A percentile compares a stretch with the other conserved stretches of the same genome.
These are phyloP conservation scores for Pyricularia sp. DNA, from an alignment of 2,329 filamentous ascomycete genomes.

Conservation along the genomic window DNA sequence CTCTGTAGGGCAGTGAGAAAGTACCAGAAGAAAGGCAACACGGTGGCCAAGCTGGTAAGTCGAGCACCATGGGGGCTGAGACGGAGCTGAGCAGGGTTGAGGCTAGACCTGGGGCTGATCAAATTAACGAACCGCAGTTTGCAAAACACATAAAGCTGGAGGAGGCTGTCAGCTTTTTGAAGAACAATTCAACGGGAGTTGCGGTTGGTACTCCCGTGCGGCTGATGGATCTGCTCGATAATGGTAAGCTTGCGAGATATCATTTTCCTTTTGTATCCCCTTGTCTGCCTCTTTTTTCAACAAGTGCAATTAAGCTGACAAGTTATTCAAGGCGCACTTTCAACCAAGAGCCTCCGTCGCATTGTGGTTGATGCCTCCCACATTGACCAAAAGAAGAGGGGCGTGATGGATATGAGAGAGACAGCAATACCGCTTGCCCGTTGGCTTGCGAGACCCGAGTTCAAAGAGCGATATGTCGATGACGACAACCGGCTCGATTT, in stretches of 20 bases:
- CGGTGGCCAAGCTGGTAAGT: slow-evolving; percentile 69
- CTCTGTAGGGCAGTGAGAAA: slow-evolving; percentile 61
- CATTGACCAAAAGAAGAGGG: slow-evolving; percentile 89
- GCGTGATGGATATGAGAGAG: slow-evolving; percentile 92
- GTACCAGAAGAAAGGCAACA: slow-evolving; percentile 69
- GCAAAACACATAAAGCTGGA: slow-evolving; percentile 96
- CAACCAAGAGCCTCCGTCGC: slow-evolving; percentile 60
- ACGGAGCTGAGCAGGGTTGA: neutral
- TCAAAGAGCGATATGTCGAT: slow-evolving; percentile 55
- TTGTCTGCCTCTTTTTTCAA: neutral
- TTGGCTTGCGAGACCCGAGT: slow-evolving; percentile 60
- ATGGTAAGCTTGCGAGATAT: slow-evolving; percentile 42
- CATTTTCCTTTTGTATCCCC: neutral
- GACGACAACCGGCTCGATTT: slow-evolving; percentile 49
- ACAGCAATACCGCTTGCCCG: slow-evolving; percentile 71
- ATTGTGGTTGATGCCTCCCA: slow-evolving; percentile 87
- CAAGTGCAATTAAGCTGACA: slow-evolving; percentile 8
- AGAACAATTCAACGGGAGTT: slow-evolving; percentile 64
- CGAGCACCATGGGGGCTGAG: neutral
- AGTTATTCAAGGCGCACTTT: slow-evolving; percentile 49
- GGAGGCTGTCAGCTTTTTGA: slow-evolving; percentile 71
- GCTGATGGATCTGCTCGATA: slow-evolving; percentile 71
- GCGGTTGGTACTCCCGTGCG: slow-evolving; percentile 84
- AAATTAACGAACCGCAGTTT: slow-evolving; percentile 42
- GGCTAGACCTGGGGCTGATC: neutral